phyloP scores from a whole-genome alignment of 2,329 filamentous ascomycete genomes.

The Diplocarpon rosae region DNA sequence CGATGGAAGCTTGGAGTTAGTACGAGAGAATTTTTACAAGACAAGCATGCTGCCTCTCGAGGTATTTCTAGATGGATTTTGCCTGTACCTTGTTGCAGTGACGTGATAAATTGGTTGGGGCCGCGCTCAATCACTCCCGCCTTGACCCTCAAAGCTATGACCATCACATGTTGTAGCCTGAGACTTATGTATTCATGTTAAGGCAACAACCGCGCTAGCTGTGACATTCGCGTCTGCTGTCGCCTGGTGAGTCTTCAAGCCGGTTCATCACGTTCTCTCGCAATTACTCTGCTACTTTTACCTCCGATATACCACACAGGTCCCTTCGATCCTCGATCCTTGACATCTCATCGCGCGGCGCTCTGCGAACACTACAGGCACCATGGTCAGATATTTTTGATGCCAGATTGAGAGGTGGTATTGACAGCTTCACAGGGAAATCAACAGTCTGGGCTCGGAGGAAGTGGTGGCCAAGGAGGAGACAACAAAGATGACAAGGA shows the following conservation, averaged over 20 bases:
- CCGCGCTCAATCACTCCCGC: background rate
- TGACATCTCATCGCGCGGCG: background rate
- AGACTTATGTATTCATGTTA: background rate
- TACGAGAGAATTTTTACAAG: no score
- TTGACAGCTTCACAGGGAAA: conserved; percentile 28
- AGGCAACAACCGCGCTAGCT: conserved; percentile 3
- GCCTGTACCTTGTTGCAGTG: conserved; percentile 9
- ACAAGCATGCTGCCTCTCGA: no score
- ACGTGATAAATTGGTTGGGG: background rate
- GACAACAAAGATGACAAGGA: conserved; percentile 80
- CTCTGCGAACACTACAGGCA: conserved; percentile 11
- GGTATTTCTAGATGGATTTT: no score
- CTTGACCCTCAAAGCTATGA: background rate
- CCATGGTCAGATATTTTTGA: conserved; percentile 23
- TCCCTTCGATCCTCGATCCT: conserved; percentile 3
- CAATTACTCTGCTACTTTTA: conserved; percentile 14
- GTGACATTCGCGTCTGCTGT: conserved; percentile 16
- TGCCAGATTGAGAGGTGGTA: conserved; percentile 8
- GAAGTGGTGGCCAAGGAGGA: conserved; percentile 49
- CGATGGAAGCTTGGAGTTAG: no score
- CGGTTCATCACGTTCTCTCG: conserved; percentile 18
- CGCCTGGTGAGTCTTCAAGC: conserved; percentile 17
- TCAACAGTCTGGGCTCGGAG: conserved; percentile 31
- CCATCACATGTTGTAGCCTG: no score
- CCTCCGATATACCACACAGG: conserved; percentile 11